Evolutionary conservation across 2,329 filamentous ascomycete species (phyloP).

Genomic region (Sclerotinia spermophila): DNA sequence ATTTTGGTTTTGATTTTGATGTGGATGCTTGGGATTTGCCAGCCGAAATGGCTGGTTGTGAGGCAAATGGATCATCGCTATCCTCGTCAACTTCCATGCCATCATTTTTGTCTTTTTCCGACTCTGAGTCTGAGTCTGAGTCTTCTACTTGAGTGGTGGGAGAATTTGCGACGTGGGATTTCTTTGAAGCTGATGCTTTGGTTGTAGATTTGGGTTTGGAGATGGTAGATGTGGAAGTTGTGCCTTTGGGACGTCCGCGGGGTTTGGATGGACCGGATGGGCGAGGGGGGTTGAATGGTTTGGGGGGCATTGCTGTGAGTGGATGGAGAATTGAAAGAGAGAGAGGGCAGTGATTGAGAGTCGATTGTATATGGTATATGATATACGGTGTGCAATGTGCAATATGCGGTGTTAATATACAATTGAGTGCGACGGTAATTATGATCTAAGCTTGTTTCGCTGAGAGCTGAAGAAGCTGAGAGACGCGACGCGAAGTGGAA

Average conservation of each 20-base stretch:
- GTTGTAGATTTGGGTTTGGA: constrained; percentile 7
- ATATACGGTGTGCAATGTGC: neutral
- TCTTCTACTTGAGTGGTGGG: neutral
- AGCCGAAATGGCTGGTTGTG: neutral
- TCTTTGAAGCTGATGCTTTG: neutral
- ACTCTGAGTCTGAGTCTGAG: neutral
- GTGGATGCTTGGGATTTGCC: neutral
- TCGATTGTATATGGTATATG: neutral
- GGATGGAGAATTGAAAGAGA: neutral
- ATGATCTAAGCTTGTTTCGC: neutral
- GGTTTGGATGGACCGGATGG: constrained; percentile 20
- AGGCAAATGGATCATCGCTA: constrained; percentile 6
- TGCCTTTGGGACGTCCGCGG: constrained; percentile 2
- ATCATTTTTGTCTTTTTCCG: neutral
- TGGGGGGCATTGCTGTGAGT: constrained; percentile 31
- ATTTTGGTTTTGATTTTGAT: constrained; percentile 1
- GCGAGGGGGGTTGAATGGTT: constrained; percentile 36
- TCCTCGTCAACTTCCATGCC: neutral
- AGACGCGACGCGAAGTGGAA: constrained; percentile 15
- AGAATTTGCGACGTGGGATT: neutral
- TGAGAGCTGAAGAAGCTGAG: neutral
- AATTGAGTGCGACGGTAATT: neutral
- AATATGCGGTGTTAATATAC: neutral
- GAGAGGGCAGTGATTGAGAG: neutral
- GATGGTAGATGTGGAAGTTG: constrained; percentile 18